Base-by-base conservation (phyloP, 2,329 filamentous ascomycete genomes). In the Macrophomina pseudophaseolina region DNA sequence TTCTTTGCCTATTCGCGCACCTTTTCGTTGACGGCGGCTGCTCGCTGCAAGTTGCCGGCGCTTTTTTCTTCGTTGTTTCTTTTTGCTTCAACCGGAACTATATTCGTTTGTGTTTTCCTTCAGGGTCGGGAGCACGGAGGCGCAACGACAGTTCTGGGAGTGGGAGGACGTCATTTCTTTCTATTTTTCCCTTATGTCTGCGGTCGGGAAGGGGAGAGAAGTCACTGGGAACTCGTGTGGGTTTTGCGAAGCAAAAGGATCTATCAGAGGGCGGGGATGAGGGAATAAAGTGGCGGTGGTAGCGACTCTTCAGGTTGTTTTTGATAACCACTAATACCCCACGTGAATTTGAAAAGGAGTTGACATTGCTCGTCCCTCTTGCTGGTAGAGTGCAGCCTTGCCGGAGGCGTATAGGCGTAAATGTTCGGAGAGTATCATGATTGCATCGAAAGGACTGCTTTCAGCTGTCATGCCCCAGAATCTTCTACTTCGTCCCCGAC, bases 291-390 rank as follows among this genome's bases (percentile, higher is more conserved):
- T 23, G 23, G 23, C 30, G 48, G 18, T 51, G 23, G 48, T 51
- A 30, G 48, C 48, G 48, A 51, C 38, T 40, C 14, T 40, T 40
- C 38, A 8, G 14, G 14, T 18, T 14, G 11, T 30, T 18, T 30
- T n/a, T 51, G 48, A 51, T 51, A 30, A 23, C 42, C 16, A 23
- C 49, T 52, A 52, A 52, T 52, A 52, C 49, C 49, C 49, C 28
- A 5, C 11, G 28, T 28, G 49, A 52, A 52, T 33, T 52, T 52
- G 5, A 52, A 52, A 52, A 52, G 11, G 23, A 23, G 23, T 23
- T 23, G 23, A 23, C 23, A 23, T 23, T 23, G 23, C 23, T 23
- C 23, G 23, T 23, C 23, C 23, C 2, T 23, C 23, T 23, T 23
- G 23, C 23, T 23, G 23, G 23, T 23, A 23, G 23, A 23, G 23